These are phyloP conservation scores for Apiotrichum sp. DNA, from an alignment of 1,284 basidiomycete species.

Conservation along the genomic window DNA sequence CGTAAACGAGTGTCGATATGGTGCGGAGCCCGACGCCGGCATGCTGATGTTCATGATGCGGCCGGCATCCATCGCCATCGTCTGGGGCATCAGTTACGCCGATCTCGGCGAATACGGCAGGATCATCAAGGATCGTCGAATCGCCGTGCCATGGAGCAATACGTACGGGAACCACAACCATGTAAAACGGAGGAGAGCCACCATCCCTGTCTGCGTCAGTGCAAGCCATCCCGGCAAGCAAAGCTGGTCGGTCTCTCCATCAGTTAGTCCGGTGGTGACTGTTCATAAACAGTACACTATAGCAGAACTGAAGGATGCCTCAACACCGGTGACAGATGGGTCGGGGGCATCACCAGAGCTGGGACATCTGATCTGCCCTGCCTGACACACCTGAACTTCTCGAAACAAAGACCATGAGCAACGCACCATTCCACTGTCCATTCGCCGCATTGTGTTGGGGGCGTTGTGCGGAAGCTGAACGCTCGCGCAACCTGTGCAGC, in stretches of 20 bases:
- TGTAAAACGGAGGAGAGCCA: constrained; percentile 31
- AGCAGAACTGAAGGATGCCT: too few relatives aligned
- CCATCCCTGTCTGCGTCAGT: constrained; percentile 26
- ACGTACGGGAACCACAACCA: constrained; percentile 36
- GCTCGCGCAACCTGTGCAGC: too few relatives aligned
- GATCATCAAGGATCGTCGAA: too few relatives aligned
- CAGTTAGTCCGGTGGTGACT: background rate
- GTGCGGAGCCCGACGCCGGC: constrained; percentile 18
- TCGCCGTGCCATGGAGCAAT: background rate
- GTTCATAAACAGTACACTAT: too few relatives aligned
- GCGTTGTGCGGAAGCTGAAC: constrained; percentile 34
- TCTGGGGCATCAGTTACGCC: constrained; percentile 14
- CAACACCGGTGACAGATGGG: too few relatives aligned
- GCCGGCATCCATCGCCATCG: constrained; percentile 19
- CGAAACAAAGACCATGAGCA: background rate
- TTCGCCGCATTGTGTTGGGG: constrained; percentile 34
- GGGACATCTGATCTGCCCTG: too few relatives aligned
- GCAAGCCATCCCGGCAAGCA: too few relatives aligned
- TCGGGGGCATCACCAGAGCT: too few relatives aligned
- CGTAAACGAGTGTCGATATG: constrained; percentile 22
- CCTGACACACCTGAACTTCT: too few relatives aligned
- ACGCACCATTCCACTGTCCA: constrained; percentile 37
- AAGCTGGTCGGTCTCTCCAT: too few relatives aligned
- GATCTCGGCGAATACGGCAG: background rate
- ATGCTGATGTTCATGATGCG: constrained; percentile 36